phyloP scores from a whole-genome alignment of 2,329 filamentous ascomycete species.

The Gnomoniopsis smithogilvyi region DNA sequence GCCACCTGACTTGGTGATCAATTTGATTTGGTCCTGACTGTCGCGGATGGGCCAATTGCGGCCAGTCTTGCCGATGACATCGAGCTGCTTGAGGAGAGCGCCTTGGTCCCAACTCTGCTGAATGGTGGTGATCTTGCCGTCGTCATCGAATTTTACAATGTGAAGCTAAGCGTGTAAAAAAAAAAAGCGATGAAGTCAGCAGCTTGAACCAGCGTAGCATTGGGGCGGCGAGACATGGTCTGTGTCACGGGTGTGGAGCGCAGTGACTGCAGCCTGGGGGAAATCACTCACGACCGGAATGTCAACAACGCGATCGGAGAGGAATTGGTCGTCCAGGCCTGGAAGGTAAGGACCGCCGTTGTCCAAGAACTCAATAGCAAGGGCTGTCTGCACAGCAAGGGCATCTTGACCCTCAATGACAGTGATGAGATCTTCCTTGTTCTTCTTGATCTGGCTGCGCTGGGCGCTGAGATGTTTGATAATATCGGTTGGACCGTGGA shows the following conservation, averaged over 20 bases:
- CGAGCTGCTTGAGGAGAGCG: slow-evolving; percentile 85
- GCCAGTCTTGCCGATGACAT: slow-evolving; percentile 85
- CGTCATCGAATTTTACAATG: slow-evolving; percentile 76
- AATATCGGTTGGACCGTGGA: slow-evolving; percentile 70
- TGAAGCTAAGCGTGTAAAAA: slow-evolving; percentile 62
- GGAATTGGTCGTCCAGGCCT: slow-evolving; percentile 88
- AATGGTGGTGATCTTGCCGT: slow-evolving; percentile 80
- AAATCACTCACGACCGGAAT: slow-evolving; percentile 70
- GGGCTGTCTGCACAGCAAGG: slow-evolving; percentile 76
- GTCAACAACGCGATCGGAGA: slow-evolving; percentile 75
- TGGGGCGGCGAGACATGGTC: not conserved
- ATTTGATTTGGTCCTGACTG: slow-evolving; percentile 74
- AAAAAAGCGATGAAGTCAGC: not conserved
- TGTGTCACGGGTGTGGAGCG: not conserved
- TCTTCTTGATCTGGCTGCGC: slow-evolving; percentile 75
- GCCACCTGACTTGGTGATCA: slow-evolving; percentile 59
- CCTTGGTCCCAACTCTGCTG: slow-evolving; percentile 95
- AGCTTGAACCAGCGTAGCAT: not conserved
- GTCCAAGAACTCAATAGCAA: slow-evolving; percentile 74
- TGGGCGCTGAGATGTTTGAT: slow-evolving; percentile 75
- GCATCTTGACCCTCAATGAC: slow-evolving; percentile 68
- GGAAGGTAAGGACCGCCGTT: slow-evolving; percentile 86
- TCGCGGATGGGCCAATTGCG: slow-evolving; percentile 95
- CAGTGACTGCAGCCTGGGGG: not conserved
- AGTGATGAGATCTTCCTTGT: slow-evolving; percentile 72